These are phyloP conservation scores for Acanthamoeba triangularis DNA, from an alignment of 208 protist species.

Conservation along the genomic window DNA sequence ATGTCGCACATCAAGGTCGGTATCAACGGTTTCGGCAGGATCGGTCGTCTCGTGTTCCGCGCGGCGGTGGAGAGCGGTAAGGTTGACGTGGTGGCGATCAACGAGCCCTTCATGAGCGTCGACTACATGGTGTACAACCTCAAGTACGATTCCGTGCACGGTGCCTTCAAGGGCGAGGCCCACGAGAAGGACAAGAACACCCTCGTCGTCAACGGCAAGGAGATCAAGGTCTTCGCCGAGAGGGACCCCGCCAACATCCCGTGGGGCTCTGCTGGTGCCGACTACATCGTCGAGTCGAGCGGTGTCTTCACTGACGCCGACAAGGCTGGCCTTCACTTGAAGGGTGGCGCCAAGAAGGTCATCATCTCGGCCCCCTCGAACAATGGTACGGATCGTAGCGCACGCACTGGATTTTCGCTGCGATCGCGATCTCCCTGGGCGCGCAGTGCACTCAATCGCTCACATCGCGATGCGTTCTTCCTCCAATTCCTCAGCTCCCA, in stretches of 20 bases:
- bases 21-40: constrained; percentile 98
- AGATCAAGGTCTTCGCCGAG: constrained; percentile 86
- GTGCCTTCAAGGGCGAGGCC: constrained; percentile 92
- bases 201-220: constrained; percentile 89
- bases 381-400: constrained; percentile 85
- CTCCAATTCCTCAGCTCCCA: constrained; percentile 93
- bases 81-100: constrained; percentile 95
- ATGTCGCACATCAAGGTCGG: constrained; percentile 90
- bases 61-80: constrained; percentile 91
- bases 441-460: background rate
- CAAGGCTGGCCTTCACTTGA: constrained; percentile 96
- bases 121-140: constrained; percentile 96
- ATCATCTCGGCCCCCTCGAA: constrained; percentile 99
- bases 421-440: background rate
- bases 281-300: constrained; percentile 99
- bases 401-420: background rate
- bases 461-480: background rate
- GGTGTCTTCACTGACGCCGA: constrained; percentile 98
- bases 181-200: constrained; percentile 79
- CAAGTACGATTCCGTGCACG: constrained; percentile 98
- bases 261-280: constrained; percentile 96
- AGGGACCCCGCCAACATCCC: constrained; percentile 96
- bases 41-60: constrained; percentile 96
- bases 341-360: constrained; percentile 98
- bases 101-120: constrained; percentile 96